Base-by-base conservation (phyloP, 169 alveolate genomes). In the Perkinsus chesapeaki region DNA sequence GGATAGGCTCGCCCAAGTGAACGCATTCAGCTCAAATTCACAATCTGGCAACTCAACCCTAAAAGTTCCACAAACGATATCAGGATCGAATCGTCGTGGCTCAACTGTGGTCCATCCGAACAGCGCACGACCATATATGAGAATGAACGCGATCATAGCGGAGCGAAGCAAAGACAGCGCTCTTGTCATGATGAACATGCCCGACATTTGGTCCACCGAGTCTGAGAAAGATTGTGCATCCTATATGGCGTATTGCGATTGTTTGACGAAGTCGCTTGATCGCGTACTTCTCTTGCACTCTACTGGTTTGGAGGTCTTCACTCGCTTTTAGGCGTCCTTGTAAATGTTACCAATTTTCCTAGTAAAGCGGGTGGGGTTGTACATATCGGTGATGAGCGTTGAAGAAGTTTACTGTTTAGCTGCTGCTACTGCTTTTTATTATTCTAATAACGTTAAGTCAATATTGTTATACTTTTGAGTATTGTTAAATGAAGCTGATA, bases 131-230 rank as follows among this genome's bases (percentile, higher is more conserved):
- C 82, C 82, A 34, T 60, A 60, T 34, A 60, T 60, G 82, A 60
- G 82, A 34, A 60, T 60, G 82, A 60, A 60, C 23, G 3, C 82
- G 27, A 60, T 60, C 3, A 60, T 60, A 60, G 82, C 82, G 82
- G 82, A 60, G 82, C 82, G 82, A 60, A 60, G 82, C 82, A 60
- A 60, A 60, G 82, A 60, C 82, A 60, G 82, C 31, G 82, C 82
- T 60, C 31, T 60, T 27, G 82, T 60, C 37, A 60, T 60, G 82
- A 60, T 60, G 82, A 60, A 60, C 27, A 60, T 60, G 82, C 82
- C 82, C 36, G 82, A 60, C 31, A 60, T 60, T 12, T 60, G 82
- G 82, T 60, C 82, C 12, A 60, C 82, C 36, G 82, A 60, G 82
- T 20, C 82, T 16, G 36, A 60, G 82, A 60, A 60, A 34, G 82